Percentiles rank a stretch among this genome's conserved stretches.
Conservation (phyloP, 2,329 filamentous ascomycete species). For the Pseudogymnoascus sp. region DNA sequence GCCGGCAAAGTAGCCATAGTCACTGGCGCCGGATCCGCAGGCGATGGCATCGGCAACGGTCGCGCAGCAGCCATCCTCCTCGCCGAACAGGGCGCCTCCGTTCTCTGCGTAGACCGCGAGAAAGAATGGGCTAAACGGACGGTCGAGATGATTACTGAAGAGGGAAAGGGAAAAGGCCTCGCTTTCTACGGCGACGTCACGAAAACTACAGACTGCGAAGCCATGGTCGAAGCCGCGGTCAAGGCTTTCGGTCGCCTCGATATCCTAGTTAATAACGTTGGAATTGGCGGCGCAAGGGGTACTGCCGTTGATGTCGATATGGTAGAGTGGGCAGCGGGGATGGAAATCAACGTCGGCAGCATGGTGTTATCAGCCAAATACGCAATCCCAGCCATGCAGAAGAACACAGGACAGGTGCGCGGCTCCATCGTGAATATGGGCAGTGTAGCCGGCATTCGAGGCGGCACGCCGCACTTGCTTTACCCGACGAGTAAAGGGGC, state of each 20-base stretch:
- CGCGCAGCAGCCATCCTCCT: constrained; percentile 50
- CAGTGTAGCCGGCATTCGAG: constrained; percentile 47
- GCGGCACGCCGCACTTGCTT: constrained; percentile 37
- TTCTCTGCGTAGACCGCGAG: constrained; percentile 48
- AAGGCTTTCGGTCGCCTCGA: constrained; percentile 48
- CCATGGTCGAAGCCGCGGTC: constrained; percentile 33
- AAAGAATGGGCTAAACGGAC: constrained; percentile 42
- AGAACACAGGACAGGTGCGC: constrained; percentile 38
- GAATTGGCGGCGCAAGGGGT: constrained; percentile 49
- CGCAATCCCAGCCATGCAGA: constrained; percentile 51
- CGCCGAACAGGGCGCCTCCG: constrained; percentile 47
- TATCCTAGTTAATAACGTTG: constrained; percentile 59
- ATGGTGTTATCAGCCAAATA: constrained; percentile 60
- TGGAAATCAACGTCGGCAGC: constrained; percentile 55
- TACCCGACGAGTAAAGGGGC: constrained; percentile 42
- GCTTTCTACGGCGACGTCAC: constrained; percentile 49
- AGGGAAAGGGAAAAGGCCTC: constrained; percentile 34
- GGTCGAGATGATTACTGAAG: constrained; percentile 36
- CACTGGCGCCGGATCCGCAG: constrained; percentile 48
- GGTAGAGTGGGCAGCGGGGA: constrained; percentile 45
- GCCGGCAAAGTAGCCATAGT: constrained; percentile 44
- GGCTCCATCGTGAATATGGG: constrained; percentile 56
- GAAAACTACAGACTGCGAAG: constrained; percentile 32
- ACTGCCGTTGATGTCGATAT: constrained; percentile 55
- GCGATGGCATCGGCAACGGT: constrained; percentile 53